A percentile compares a stretch with the other conserved stretches of the same genome.
Evolutionary conservation across 495 filamentous ascomycete genomes (phyloP).

Genomic region (Talaromyces wortmannii): DNA sequence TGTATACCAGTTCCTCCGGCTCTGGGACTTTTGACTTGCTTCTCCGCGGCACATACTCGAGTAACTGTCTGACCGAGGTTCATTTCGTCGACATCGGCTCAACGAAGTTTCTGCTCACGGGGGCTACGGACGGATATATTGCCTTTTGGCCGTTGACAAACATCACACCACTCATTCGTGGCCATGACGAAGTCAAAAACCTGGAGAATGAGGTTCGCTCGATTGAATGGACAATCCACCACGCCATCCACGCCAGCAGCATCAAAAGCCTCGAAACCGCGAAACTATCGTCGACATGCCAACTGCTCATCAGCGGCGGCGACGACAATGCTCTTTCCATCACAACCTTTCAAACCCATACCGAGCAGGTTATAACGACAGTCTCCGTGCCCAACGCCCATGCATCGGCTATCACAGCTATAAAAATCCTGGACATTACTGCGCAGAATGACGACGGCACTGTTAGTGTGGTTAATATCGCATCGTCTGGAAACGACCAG

Average conservation of each 20-base stretch:
- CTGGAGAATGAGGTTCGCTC: slow-evolving; percentile 2
- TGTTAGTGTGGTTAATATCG: slow-evolving; percentile 24
- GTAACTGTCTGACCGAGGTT: slow-evolving; percentile 71
- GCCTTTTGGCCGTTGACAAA: slow-evolving; percentile 43
- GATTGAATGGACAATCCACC: slow-evolving; percentile 25
- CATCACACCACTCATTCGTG: slow-evolving; percentile 34
- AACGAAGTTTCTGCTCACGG: slow-evolving; percentile 41
- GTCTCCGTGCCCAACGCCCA: slow-evolving; percentile 66
- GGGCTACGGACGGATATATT: slow-evolving; percentile 57
- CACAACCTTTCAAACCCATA: slow-evolving; percentile 33
- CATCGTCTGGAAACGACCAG: slow-evolving; percentile 74
- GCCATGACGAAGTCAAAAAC: slow-evolving; percentile 40
- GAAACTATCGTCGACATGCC: slow-evolving; percentile 17
- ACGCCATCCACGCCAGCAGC: slow-evolving; percentile 65
- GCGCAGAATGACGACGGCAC: background rate
- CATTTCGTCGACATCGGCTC: slow-evolving; percentile 36
- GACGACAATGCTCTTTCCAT: slow-evolving; percentile 76
- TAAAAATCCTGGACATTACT: slow-evolving; percentile 37
- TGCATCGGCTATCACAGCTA: slow-evolving; percentile 68
- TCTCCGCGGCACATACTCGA: slow-evolving; percentile 57
- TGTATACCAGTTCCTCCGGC: slow-evolving; percentile 37
- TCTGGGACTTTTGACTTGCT: slow-evolving; percentile 45
- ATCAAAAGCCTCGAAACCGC: slow-evolving; percentile 52
- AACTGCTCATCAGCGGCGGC: slow-evolving; percentile 64
- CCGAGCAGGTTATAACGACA: slow-evolving; percentile 23